Evolutionary conservation across 176 grass and related monocot genomes (phyloP), one percentile per base, ranked within the genome.

Genomic region (Raddia guianensis): DNA sequence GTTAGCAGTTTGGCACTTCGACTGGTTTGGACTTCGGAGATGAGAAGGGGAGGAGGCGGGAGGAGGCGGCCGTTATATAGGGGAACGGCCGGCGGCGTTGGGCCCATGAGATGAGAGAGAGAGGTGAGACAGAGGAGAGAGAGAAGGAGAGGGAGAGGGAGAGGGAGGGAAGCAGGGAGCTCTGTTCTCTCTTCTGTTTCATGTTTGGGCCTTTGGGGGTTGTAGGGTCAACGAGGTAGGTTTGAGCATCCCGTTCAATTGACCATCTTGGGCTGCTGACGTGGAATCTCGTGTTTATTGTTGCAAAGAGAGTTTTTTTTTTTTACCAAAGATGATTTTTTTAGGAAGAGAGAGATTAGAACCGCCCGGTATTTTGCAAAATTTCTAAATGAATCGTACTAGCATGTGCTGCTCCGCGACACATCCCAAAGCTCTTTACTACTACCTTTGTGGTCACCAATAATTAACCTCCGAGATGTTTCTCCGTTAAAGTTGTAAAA

Each of bases 41-140:
- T 45, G 91, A 69, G 83, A 55, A 49, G 34, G 19, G 34, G 5
- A 51, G 74, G 77, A 49, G 44, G 53, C 73, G 74, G 27, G 60
- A 79, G 77, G 76, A 58, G 35, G 75, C 72, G 86, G 77, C 34
- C 61, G 53, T 83, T 91, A 85, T 91, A 89, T 89, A 91, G 64
- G 63, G 48, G 50, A 37, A 80, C 9, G 19, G 82, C 61, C 73
- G 83, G 75, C 82, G 79, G 35, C 83, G 74, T 5, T 3, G 79
- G 83, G 45, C 79, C 88, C 72, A 35, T 11, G 0, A 11, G 55
- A 3, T 0, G 7, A 32, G 33, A 51, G 50, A 8, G n/a, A 16
- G 9, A 34, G 19, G 77, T 10, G 72, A 56, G 56, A 20, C 9
- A 12, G 9, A 27, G 3, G 37, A 40, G 2, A 40, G 37, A 40